These are phyloP conservation scores for Calycina herbarum DNA, from an alignment of 2,329 filamentous ascomycete species.

Conservation along the genomic window DNA sequence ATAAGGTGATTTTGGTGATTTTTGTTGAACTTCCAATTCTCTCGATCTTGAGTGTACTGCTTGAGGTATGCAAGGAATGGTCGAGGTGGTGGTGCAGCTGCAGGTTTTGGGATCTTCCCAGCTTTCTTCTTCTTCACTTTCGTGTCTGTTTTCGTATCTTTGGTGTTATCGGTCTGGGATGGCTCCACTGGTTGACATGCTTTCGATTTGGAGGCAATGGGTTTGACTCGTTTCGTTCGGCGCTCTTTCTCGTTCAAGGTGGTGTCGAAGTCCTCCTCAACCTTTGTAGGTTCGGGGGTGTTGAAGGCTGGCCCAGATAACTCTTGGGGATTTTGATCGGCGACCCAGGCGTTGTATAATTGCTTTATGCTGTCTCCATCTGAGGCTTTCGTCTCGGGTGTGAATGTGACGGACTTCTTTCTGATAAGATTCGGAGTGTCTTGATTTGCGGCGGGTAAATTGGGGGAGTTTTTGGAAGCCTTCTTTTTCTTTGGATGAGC, in stretches of 20 bases:
- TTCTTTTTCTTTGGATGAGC: constrained; percentile 33
- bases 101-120: constrained; percentile 9
- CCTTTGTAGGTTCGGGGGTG: constrained; percentile 31
- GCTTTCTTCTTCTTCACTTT: constrained; percentile 26
- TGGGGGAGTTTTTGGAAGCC: constrained; percentile 20
- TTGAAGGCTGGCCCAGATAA: constrained; percentile 29
- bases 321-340: constrained; percentile 39
- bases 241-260: constrained; percentile 35
- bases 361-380: constrained; percentile 56
- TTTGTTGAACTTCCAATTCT: constrained; percentile 94
- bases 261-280: constrained; percentile 34
- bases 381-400: constrained; percentile 59
- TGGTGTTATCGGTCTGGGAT: not conserved
- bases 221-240: constrained; percentile 32
- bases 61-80: constrained; percentile 75
- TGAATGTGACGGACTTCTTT: constrained; percentile 64
- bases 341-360: constrained; percentile 51
- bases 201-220: constrained; percentile 17
- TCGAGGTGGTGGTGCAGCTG: constrained; percentile 42
- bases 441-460: constrained; percentile 26
- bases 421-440: constrained; percentile 31
- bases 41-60: constrained; percentile 69
- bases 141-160: constrained; percentile 17
- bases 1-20: constrained; percentile 83
- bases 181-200: constrained; percentile 7